Percentiles rank a stretch among this genome's conserved stretches.
Conservation (phyloP, 768 basidiomycete genomes). For the Mycena filopes region DNA sequence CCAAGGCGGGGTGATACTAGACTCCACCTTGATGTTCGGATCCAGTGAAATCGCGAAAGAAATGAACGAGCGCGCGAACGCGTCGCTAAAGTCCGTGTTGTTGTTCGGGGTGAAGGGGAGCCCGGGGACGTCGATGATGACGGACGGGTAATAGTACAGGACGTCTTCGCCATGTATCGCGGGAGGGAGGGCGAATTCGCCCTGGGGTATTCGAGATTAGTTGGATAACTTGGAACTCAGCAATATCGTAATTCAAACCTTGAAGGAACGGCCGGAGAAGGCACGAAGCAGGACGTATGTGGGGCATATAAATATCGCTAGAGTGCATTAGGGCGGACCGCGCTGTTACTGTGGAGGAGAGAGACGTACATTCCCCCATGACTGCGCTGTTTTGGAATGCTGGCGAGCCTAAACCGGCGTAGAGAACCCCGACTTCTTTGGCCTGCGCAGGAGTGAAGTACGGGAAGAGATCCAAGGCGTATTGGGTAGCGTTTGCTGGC, state of each 20-base stretch:
- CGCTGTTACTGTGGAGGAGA: too few species aligned
- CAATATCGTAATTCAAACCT: background rate
- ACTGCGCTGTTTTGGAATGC: constrained; percentile 23
- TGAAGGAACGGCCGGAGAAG: constrained; percentile 41
- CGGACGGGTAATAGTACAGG: too few species aligned
- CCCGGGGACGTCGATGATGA: too few species aligned
- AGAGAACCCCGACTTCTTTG: constrained; percentile 15
- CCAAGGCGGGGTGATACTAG: constrained; percentile 18
- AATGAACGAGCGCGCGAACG: background rate
- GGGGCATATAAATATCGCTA: constrained; percentile 47
- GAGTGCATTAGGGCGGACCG: background rate
- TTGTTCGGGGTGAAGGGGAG: too few species aligned
- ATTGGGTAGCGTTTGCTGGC: constrained; percentile 19
- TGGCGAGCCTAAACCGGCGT: constrained; percentile 18
- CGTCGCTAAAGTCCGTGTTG: too few species aligned
- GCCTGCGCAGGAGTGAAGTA: constrained; percentile 15
- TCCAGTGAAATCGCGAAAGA: constrained; percentile 20
- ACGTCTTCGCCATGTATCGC: too few species aligned
- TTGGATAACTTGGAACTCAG: background rate
- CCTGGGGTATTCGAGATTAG: constrained; percentile 5
- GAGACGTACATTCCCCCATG: constrained; percentile 36
- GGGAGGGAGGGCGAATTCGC: constrained; percentile 14
- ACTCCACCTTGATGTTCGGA: constrained; percentile 3
- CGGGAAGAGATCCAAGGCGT: constrained; percentile 35
- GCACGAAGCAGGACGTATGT: constrained; percentile 40